Conservation (phyloP, 345 rosid genomes). For the Geranium brycei region DNA sequence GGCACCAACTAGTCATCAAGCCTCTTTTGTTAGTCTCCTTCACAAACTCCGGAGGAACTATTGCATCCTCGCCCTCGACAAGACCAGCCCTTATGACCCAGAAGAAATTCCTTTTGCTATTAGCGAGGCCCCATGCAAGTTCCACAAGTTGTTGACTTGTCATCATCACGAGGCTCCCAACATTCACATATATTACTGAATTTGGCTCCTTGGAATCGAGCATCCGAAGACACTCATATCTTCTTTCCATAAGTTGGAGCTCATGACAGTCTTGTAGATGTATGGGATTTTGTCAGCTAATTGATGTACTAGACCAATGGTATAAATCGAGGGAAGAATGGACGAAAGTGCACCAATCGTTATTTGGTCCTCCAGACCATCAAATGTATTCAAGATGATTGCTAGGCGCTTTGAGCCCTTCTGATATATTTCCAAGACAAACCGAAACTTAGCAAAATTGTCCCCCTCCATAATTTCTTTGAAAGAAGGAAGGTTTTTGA, state of each 20-base stretch:
- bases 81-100: constrained; percentile 30
- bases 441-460: not conserved
- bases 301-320: not conserved
- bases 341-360: not conserved
- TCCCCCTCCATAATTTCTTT: not conserved
- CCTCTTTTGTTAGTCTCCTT: constrained; percentile 10
- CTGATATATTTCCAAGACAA: not conserved
- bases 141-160: not conserved
- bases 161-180: constrained; percentile 4
- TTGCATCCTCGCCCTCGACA: not conserved
- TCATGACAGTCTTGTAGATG: not conserved
- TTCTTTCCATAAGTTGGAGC: not conserved
- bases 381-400: not conserved
- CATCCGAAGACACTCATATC: constrained; percentile 5
- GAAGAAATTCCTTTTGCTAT: constrained; percentile 27
- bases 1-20: constrained; percentile 23
- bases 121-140: constrained; percentile 17
- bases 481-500: not conserved
- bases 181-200: constrained; percentile 7
- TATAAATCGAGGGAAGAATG: not conserved
- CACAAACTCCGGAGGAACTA: constrained; percentile 14
- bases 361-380: not conserved
- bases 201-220: constrained; percentile 2
- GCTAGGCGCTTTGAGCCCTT: not conserved
- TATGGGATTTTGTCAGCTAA: not conserved